A percentile compares a stretch with the other conserved stretches of the same genome.
Evolutionary conservation across 2,329 filamentous ascomycete genomes (phyloP).

Genomic region (Scedosporium apiospermum): DNA sequence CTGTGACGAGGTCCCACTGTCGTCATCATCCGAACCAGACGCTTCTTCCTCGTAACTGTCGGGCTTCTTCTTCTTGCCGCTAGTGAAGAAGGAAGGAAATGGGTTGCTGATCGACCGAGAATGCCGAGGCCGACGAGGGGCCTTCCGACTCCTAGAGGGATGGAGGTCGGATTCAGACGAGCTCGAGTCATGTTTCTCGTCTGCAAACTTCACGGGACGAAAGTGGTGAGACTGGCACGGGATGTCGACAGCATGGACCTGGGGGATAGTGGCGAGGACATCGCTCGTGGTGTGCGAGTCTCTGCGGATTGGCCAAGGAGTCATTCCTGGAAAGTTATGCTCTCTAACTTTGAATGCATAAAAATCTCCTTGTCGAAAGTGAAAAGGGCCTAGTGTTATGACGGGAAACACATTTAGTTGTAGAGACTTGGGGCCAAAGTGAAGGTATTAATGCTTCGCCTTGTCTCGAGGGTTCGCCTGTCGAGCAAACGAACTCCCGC

Average conservation of each 20-base stretch:
- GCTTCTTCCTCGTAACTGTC: neutral
- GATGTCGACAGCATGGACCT: slow-evolving; percentile 8
- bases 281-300: neutral
- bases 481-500: neutral
- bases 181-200: slow-evolving; percentile 24
- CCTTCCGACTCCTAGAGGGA: slow-evolving; percentile 10
- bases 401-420: neutral
- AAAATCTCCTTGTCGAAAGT: neutral
- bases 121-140: slow-evolving; percentile 23
- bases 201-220: slow-evolving; percentile 8
- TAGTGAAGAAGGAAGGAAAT: slow-evolving; percentile 61
- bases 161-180: slow-evolving; percentile 34
- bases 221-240: slow-evolving; percentile 13
- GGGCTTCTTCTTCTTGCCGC: slow-evolving; percentile 41
- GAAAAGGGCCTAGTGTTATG: neutral
- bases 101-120: slow-evolving; percentile 70
- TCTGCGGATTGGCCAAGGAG: slow-evolving; percentile 1
- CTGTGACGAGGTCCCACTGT: slow-evolving; percentile 12
- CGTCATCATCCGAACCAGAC: slow-evolving; percentile 1
- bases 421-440: neutral
- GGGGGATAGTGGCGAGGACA: neutral
- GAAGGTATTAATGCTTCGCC: neutral
- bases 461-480: neutral
- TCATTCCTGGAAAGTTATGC: neutral
- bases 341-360: neutral